Percentiles rank a stretch among this genome's conserved stretches.
Conservation (phyloP, 73 alveolate genomes). For the Stentor coeruleus region DNA sequence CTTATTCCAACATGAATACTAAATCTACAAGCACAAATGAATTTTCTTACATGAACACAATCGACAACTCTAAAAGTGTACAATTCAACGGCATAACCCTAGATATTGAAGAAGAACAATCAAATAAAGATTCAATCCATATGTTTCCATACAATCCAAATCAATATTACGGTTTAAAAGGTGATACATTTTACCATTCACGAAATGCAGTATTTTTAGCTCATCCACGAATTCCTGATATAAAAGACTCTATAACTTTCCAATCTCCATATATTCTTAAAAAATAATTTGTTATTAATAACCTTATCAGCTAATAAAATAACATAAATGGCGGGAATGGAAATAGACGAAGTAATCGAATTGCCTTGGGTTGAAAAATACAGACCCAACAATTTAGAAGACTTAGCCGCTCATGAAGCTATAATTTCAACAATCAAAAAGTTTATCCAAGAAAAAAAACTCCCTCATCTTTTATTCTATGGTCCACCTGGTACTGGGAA, state of each 20-base stretch:
- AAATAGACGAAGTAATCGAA: constrained; percentile 32
- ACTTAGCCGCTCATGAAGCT: constrained; percentile 85
- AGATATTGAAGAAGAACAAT: background rate
- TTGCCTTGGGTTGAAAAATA: constrained; percentile 86
- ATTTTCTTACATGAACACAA: too few relatives aligned
- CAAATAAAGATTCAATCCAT: background rate
- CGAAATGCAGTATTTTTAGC: background rate
- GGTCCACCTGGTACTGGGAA: constrained; percentile 98
- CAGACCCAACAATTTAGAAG: constrained; percentile 61
- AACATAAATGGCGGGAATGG: constrained; percentile 30
- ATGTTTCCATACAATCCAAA: background rate
- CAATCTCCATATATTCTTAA: background rate
- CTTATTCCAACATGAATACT: too few relatives aligned
- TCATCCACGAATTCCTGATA: background rate
- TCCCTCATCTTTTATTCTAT: constrained; percentile 89
- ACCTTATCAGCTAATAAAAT: too few relatives aligned
- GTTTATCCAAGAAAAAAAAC: constrained; percentile 61
- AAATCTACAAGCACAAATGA: too few relatives aligned
- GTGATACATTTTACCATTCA: background rate
- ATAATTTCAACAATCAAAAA: constrained; percentile 72
- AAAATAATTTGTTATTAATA: background rate
- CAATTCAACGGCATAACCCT: background rate
- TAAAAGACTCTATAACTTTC: background rate
- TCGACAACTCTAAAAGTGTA: background rate
- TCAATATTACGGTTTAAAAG: background rate